A percentile compares a stretch with the other conserved stretches of the same genome.
Conservation (phyloP, 345 rosid species). For the Hibiscus syriacus region DNA sequence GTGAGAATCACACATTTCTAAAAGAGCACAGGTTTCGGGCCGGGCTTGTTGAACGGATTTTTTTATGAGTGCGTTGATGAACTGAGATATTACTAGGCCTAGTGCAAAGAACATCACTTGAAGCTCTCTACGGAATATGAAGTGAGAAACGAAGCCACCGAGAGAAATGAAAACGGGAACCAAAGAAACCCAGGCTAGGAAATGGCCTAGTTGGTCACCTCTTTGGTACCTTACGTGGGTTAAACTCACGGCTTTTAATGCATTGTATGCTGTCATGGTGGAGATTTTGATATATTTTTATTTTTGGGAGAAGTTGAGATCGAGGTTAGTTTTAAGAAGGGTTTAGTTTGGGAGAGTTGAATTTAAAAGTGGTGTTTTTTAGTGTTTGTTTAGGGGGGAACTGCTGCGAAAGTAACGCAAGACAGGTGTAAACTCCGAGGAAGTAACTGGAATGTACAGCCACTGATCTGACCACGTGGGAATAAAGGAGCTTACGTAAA, state of each 20-base stretch:
- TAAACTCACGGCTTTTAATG: slow-evolving; percentile 68
- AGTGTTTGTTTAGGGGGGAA: background rate
- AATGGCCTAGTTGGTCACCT: slow-evolving; percentile 75
- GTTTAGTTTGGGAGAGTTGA: background rate
- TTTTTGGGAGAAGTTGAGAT: background rate
- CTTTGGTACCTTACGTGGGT: slow-evolving; percentile 79
- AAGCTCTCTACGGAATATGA: slow-evolving; percentile 91
- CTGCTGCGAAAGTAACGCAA: background rate
- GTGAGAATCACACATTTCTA: slow-evolving; percentile 93
- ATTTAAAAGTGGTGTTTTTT: background rate
- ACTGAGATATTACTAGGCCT: slow-evolving; percentile 73
- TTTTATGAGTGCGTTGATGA: slow-evolving; percentile 73
- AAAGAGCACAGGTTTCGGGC: slow-evolving; percentile 71
- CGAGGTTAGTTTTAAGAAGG: background rate
- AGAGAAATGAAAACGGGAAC: slow-evolving; percentile 86
- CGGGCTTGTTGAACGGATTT: slow-evolving; percentile 75
- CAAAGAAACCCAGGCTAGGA: slow-evolving; percentile 91
- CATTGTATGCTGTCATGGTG: slow-evolving; percentile 5
- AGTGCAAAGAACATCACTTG: slow-evolving; percentile 83
- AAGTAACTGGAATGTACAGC: background rate
- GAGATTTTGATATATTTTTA: background rate
- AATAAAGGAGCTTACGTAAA: no score
- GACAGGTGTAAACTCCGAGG: background rate
- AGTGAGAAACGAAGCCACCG: slow-evolving; percentile 90
- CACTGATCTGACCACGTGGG: slow-evolving; percentile 6